Evolutionary conservation across 768 basidiomycete species (phyloP).

Genomic region (Candolleomyces aberdarensis): DNA sequence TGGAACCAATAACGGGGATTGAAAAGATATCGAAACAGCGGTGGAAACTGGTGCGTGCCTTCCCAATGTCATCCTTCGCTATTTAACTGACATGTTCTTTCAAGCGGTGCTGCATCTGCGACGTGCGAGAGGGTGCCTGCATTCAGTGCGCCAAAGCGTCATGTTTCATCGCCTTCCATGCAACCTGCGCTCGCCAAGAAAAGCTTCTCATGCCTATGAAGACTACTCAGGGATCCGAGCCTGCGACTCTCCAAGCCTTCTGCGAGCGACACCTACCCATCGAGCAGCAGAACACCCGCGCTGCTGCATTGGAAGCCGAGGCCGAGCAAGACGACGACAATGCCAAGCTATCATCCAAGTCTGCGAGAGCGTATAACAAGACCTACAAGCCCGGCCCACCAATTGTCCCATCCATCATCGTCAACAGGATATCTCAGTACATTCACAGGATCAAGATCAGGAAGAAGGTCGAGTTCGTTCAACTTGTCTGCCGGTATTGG

Average conservation of each 20-base stretch:
- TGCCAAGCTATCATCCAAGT: slow-evolving; percentile 55
- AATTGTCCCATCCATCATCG: slow-evolving; percentile 81
- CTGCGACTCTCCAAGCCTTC: slow-evolving; percentile 69
- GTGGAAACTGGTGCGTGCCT: slow-evolving; percentile 82
- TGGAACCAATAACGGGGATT: slow-evolving; percentile 94
- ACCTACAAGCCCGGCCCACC: slow-evolving; percentile 92
- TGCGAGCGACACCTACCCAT: slow-evolving; percentile 94
- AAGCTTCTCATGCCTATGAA: slow-evolving; percentile 89
- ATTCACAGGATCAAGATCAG: slow-evolving; percentile 64
- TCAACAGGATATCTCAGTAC: slow-evolving; percentile 76
- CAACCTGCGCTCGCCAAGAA: slow-evolving; percentile 88
- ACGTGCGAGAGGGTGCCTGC: slow-evolving; percentile 69
- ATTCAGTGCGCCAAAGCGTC: slow-evolving; percentile 92
- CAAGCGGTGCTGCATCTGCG: slow-evolving; percentile 49
- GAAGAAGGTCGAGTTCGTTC: slow-evolving; percentile 76
- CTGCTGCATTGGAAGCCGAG: slow-evolving; percentile 51
- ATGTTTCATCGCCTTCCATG: slow-evolving; percentile 93
- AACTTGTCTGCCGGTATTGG: slow-evolving; percentile 88
- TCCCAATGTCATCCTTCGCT: not conserved
- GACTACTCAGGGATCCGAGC: slow-evolving; percentile 69
- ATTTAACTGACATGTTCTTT: not conserved
- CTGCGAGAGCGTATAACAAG: slow-evolving; percentile 88
- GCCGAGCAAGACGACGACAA: slow-evolving; percentile 39
- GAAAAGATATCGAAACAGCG: slow-evolving; percentile 85
- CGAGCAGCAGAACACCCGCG: slow-evolving; percentile 65